Conservation (phyloP, 805 yeast species). For the Teunomyces aglyptinius region DNA sequence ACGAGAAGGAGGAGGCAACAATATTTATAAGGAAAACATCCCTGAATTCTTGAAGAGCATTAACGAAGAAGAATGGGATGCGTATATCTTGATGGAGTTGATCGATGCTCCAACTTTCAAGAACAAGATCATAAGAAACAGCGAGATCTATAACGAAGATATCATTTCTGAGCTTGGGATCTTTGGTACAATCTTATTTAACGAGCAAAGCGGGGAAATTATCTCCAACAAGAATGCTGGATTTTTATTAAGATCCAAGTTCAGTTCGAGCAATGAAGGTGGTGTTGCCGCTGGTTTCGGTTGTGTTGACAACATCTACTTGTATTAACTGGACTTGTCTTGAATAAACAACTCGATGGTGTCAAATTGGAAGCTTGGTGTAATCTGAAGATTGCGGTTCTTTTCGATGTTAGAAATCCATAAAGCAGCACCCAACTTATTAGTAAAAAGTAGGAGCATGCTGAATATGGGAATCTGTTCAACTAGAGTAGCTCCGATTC, state of each 20-base stretch:
- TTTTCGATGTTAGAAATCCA: constrained; percentile 50
- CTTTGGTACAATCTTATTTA: constrained; percentile 79
- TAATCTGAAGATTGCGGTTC: constrained; percentile 2
- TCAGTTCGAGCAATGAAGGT: constrained; percentile 88
- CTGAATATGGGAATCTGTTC: constrained; percentile 56
- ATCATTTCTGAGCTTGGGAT: constrained; percentile 89
- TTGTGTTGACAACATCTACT: constrained; percentile 81
- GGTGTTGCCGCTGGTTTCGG: constrained; percentile 99
- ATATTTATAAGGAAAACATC: constrained; percentile 82
- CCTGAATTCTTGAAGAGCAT: constrained; percentile 64
- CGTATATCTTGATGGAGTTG: constrained; percentile 90
- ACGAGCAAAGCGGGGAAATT: constrained; percentile 57
- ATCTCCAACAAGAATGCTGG: constrained; percentile 71
- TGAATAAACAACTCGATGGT: not conserved
- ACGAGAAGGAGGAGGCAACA: constrained; percentile 98
- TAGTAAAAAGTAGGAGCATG: constrained; percentile 55
- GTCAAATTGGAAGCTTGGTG: not conserved
- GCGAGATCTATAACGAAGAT: constrained; percentile 62
- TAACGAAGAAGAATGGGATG: constrained; percentile 77
- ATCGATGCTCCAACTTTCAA: constrained; percentile 71
- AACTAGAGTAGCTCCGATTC: constrained; percentile 47
- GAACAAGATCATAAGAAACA: constrained; percentile 71
- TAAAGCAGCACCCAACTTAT: constrained; percentile 60
- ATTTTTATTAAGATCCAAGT: constrained; percentile 84
- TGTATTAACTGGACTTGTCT: constrained; percentile 30